Evolutionary conservation across 2,329 filamentous ascomycete genomes (phyloP).

Genomic region (Sclerotiophoma versabilis): DNA sequence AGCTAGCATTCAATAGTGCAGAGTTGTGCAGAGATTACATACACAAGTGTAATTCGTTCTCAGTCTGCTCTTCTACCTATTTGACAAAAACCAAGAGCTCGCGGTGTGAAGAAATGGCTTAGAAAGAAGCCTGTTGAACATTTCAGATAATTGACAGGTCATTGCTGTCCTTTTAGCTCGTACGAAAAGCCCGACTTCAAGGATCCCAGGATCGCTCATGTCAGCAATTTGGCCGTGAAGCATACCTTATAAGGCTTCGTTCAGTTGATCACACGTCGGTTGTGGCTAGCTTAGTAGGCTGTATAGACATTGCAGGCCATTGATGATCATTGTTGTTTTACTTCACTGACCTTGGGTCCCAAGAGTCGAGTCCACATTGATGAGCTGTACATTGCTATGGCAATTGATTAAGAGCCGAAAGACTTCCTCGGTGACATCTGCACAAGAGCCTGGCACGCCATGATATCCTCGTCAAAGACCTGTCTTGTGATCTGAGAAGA

Average conservation of each 20-base stretch:
- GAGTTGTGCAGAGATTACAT: too few relatives aligned
- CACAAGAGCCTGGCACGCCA: neutral
- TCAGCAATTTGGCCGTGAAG: neutral
- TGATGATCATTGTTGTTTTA: neutral
- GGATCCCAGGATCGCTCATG: neutral
- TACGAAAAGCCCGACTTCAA: neutral
- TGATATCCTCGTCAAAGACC: neutral
- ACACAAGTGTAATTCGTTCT: too few relatives aligned
- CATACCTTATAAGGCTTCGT: neutral
- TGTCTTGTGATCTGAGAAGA: too few relatives aligned
- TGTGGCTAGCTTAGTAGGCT: neutral
- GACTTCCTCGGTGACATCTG: neutral
- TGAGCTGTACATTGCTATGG: neutral
- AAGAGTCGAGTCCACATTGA: neutral
- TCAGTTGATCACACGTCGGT: neutral
- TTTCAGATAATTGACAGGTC: too few relatives aligned
- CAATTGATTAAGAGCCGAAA: neutral
- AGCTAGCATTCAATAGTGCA: too few relatives aligned
- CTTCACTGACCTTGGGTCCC: neutral
- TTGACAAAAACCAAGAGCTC: too few relatives aligned
- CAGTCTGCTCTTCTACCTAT: too few relatives aligned
- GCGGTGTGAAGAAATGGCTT: too few relatives aligned
- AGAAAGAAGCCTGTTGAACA: too few relatives aligned
- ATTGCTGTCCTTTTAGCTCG: too few relatives aligned
- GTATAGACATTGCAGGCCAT: neutral